These are phyloP conservation scores for Dichotomopilus funicola DNA, from an alignment of 2,329 filamentous ascomycete species.

Conservation along the genomic window DNA sequence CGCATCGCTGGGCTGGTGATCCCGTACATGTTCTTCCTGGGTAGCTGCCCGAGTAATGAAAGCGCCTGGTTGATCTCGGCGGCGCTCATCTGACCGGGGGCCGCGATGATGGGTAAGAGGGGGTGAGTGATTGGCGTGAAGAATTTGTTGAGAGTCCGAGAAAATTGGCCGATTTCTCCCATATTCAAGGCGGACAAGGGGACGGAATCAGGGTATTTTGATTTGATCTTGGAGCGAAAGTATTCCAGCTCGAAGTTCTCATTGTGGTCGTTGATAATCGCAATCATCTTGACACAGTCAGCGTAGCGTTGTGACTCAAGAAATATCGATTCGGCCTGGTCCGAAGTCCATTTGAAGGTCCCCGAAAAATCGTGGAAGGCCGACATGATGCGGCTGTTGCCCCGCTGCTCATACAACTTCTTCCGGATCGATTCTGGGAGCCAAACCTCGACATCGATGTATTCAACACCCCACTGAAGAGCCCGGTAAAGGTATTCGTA, in stretches of 20 bases:
- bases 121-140: constrained; percentile 87
- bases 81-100: constrained; percentile 77
- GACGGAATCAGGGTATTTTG: constrained; percentile 60
- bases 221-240: constrained; percentile 70
- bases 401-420: constrained; percentile 60
- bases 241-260: constrained; percentile 89
- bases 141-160: constrained; percentile 74
- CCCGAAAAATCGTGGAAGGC: constrained; percentile 87
- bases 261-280: constrained; percentile 71
- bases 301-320: constrained; percentile 65
- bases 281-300: constrained; percentile 88
- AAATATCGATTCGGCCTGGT: constrained; percentile 66
- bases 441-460: constrained; percentile 85
- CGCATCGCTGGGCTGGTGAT: constrained; percentile 65
- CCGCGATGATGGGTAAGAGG: constrained; percentile 73
- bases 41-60: constrained; percentile 71
- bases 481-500: constrained; percentile 76
- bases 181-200: constrained; percentile 81
- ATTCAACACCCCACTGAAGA: constrained; percentile 84
- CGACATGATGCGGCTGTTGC: constrained; percentile 81
- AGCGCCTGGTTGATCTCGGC: constrained; percentile 78
- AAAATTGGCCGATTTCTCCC: constrained; percentile 79
- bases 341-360: constrained; percentile 74
- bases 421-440: constrained; percentile 69
- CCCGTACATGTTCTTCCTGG: constrained; percentile 72